Percentiles rank a stretch among this genome's conserved stretches.
Conservation (phyloP, 75 land plant genomes). For the Pinus taeda region DNA sequence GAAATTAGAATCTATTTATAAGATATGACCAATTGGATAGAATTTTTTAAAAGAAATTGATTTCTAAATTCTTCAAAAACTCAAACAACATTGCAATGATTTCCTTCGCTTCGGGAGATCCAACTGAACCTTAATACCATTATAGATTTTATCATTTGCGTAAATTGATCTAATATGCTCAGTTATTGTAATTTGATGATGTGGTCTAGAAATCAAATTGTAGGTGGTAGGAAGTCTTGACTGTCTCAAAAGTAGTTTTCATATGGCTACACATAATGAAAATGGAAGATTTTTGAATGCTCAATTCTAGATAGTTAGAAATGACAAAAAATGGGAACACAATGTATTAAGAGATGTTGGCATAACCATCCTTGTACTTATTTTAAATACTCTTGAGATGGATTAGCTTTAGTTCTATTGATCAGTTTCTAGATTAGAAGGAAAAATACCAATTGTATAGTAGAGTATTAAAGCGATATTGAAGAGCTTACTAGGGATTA, state of each 20-base stretch:
- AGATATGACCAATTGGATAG: too few species aligned
- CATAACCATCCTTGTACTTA: not conserved
- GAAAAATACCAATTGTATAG: conserved; percentile 21
- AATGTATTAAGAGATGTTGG: not conserved
- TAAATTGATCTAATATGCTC: not conserved
- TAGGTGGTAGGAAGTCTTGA: not conserved
- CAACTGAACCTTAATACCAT: too few species aligned
- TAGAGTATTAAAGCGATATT: conserved; percentile 68
- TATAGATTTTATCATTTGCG: too few species aligned
- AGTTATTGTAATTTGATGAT: not conserved
- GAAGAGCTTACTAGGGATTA: conserved; percentile 42
- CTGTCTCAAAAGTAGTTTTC: not conserved
- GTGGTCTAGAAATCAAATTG: not conserved
- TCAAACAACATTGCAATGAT: not conserved
- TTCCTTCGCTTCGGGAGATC: not conserved
- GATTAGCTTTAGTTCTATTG: not conserved
- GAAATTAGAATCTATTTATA: too few species aligned
- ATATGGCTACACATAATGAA: conserved; percentile 4
- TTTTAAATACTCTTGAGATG: not conserved
- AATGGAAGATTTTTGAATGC: not conserved
- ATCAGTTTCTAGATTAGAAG: conserved; percentile 30
- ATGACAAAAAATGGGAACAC: not conserved
- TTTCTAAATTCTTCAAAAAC: too few species aligned
- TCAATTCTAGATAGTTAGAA: not conserved
- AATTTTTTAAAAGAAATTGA: too few species aligned